Base-by-base conservation (phyloP, 1,284 basidiomycete genomes). In the Gomphus bonarii region DNA sequence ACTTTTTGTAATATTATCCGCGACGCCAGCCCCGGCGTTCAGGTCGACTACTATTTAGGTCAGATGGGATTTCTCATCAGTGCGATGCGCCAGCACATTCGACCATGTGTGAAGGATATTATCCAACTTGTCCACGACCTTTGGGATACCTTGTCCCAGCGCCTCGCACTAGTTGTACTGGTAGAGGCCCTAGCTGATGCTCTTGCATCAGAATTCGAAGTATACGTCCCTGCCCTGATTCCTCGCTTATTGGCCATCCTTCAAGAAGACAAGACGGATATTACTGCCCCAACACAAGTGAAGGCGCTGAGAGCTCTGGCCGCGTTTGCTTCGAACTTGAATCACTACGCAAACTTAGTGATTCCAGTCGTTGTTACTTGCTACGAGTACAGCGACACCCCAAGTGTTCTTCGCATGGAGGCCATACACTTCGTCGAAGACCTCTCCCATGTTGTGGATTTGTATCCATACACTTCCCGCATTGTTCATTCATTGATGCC, bases 41-140 rank as follows among this genome's bases (percentile, higher is more conserved):
- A 80, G 62, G 79, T n/a, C n/a, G n/a, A 80, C 54, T 77, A 78
- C 59, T 81, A 81, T 70, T 76, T 81, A 62, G 77, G 80, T 64
- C 79, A 83, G 64, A 71, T 84, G n/a, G 76, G 78, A 25, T 76
- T 80, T 60, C 73, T 84, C 48, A 79, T 82, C 62, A 71, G 72
- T 43, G 78, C 82, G 66, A 79, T 83, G 70, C 79, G 79, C 66
- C 78, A 80, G 64, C 81, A 83, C 67, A 78, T 82, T 51, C 75
- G 80, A 46, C 78, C 76, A 59, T 78, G 76, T 65, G 69, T 79
- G 25, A 67, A 69, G 30, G 73, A 75, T 1, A 72, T 79, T 50
- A 73, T 80, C 55, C 68, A 69, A 7, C 69, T 79, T 16, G 72
- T 79, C n/a, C 72, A 74, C 60, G 77, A 79, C 58, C 77, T 76